Evolutionary conservation across 2,329 filamentous ascomycete genomes (phyloP).

Genomic region (Ophiostoma himal-ulmi): DNA sequence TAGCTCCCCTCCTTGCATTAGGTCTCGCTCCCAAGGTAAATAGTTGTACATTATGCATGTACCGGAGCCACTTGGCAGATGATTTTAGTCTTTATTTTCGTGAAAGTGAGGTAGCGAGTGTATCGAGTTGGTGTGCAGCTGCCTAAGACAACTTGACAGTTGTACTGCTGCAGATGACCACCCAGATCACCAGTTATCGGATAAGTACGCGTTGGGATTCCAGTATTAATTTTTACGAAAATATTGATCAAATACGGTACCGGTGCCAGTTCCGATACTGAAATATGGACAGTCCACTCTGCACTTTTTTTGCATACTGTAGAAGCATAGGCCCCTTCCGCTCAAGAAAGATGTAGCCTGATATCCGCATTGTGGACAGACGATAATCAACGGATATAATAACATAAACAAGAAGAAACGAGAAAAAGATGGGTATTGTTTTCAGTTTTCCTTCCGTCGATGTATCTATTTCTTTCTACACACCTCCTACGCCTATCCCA

Average conservation of each 20-base stretch:
- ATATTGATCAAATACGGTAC: not conserved
- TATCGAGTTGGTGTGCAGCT: not conserved
- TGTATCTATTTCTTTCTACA: not conserved
- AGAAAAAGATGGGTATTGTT: too few relatives aligned
- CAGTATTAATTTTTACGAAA: too few relatives aligned
- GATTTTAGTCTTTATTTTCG: too few relatives aligned
- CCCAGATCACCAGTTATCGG: not conserved
- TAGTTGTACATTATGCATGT: too few relatives aligned
- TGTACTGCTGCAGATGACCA: not conserved
- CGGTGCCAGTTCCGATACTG: not conserved
- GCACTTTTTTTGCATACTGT: not conserved
- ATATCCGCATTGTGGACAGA: slow-evolving; percentile 2
- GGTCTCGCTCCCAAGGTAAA: not conserved
- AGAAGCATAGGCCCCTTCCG: too few relatives aligned
- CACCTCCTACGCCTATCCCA: not conserved
- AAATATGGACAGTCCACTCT: not conserved
- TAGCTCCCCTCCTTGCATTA: not conserved
- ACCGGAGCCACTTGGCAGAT: too few relatives aligned
- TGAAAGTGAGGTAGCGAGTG: too few relatives aligned
- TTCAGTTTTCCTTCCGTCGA: not conserved
- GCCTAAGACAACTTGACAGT: not conserved
- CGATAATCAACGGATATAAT: not conserved
- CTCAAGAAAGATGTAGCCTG: not conserved
- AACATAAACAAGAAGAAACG: not conserved
- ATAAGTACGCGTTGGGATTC: not conserved